Base-by-base conservation (phyloP, 306 rosid genomes). In the Lupinus albus region DNA sequence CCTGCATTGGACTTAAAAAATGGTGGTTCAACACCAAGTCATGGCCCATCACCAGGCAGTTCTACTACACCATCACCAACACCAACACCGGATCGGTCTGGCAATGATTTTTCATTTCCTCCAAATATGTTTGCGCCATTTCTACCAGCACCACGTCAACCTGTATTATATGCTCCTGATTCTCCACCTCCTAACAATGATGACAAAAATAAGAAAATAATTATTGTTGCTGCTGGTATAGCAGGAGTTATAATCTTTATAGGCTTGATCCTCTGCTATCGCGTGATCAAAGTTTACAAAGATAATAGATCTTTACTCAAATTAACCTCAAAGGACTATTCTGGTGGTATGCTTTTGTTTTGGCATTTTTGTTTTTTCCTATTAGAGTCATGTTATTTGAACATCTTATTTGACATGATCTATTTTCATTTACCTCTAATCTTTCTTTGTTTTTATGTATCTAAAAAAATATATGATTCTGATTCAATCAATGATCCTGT, bases 221-320 rank as follows among this genome's bases (percentile, higher is more conserved):
- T 71, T 42, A 50, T 62, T 25, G 47, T 64, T n/a, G 67, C 69
- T 45, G 65, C 70, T 25, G 58, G 71, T 68, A 6, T 81, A 42
- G 79, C 74, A 10, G 87, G 64, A 59, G 12, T 64, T 50, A 8
- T 68, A 28, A 16, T 77, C 28, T 38, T 76, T 32, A 9, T 83
- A 66, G 79, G 75, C 10, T 4, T 85, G 12, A 16, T 76, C 12
- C 71, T 81, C 11, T 88, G 92, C 76, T 72, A 72, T 56, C 11
- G 80, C 1, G 78, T 60, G 75, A 12, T 38, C 46, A 60, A 64
- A 57, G 25, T 6, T 51, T 81, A 73, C n/a, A 88, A 52, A 59
- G 87, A 83, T 42, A 91, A 79, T 15, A 54, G 64, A 1, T 85
- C 91, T 67, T 70, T 85, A 18, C 80, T 86, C 42, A 15, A 72